Evolutionary conservation across 768 basidiomycete species (phyloP).

Genomic region (Naganishia kalamii): DNA sequence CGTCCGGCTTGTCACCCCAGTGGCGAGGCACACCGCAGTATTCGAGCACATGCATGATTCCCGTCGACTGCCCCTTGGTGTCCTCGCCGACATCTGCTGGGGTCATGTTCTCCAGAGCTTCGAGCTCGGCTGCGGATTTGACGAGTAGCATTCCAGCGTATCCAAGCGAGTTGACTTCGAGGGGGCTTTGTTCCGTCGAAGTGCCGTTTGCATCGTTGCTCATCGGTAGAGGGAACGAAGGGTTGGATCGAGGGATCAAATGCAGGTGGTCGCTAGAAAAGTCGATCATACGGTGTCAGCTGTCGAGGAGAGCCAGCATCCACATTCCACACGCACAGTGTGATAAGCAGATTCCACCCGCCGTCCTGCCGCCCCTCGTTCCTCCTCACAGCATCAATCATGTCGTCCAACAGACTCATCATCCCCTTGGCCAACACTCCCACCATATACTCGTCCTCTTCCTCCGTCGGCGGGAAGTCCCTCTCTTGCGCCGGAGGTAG

Average conservation of each 20-base stretch:
- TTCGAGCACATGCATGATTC: slow-evolving; percentile 35
- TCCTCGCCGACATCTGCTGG: slow-evolving; percentile 14
- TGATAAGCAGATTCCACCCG: slow-evolving; percentile 45
- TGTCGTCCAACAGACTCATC: slow-evolving; percentile 39
- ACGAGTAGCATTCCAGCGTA: slow-evolving; percentile 85
- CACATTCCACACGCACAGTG: slow-evolving; percentile 31
- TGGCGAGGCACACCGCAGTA: slow-evolving; percentile 38
- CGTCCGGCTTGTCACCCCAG: slow-evolving; percentile 27
- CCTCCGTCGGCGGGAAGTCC: slow-evolving; percentile 30
- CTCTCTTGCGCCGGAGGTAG: slow-evolving; percentile 27
- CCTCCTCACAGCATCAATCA: slow-evolving; percentile 36
- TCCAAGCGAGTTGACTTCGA: slow-evolving; percentile 79
- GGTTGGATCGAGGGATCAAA: slow-evolving; percentile 64
- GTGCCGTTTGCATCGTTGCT: background rate
- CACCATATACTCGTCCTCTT: slow-evolving; percentile 31
- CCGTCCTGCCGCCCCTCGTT: slow-evolving; percentile 32
- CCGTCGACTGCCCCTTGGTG: slow-evolving; percentile 19
- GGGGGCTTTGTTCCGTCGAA: slow-evolving; percentile 19
- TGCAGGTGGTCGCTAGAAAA: slow-evolving; percentile 62
- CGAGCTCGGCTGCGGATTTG: slow-evolving; percentile 70
- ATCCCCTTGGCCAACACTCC: slow-evolving; percentile 36
- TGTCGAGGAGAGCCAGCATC: too few relatives aligned
- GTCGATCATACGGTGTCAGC: too few relatives aligned
- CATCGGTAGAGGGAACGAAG: slow-evolving; percentile 32
- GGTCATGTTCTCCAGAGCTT: slow-evolving; percentile 56